Evolutionary conservation across 257 asterid genomes (phyloP).

Genomic region (Scutellaria galericulata): DNA sequence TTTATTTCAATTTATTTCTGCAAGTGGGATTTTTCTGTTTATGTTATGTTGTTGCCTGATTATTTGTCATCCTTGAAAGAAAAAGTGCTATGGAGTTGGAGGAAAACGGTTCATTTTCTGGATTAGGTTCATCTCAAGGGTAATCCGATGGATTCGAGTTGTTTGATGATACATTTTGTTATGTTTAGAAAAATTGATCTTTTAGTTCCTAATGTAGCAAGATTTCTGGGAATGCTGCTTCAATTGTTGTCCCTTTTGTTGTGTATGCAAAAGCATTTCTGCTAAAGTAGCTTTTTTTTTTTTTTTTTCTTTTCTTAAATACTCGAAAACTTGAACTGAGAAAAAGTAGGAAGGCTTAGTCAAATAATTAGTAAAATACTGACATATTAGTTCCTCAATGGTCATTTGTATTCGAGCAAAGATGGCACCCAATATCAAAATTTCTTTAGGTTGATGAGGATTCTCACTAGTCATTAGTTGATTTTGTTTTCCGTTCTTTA

Average conservation of each 20-base stretch:
- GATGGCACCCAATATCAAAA: background rate
- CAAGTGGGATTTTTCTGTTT: slow-evolving; percentile 23
- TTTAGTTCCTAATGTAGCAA: background rate
- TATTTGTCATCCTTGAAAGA: background rate
- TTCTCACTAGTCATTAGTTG: slow-evolving; percentile 6
- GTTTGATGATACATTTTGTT: background rate
- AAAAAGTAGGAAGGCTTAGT: background rate
- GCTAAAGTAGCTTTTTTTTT: background rate
- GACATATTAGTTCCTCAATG: background rate
- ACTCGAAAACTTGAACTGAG: background rate
- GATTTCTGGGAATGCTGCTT: background rate
- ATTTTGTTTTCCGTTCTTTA: slow-evolving; percentile 14
- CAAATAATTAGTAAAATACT: background rate
- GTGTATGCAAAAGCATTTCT: background rate
- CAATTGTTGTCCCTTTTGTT: background rate
- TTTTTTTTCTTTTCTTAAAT: too few relatives aligned
- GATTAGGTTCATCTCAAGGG: slow-evolving; percentile 16
- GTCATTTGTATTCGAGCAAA: background rate
- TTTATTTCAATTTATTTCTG: background rate
- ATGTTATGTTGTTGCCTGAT: slow-evolving; percentile 1
- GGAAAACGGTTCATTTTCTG: background rate
- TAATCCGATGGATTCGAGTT: background rate
- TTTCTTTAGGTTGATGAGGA: slow-evolving; percentile 12
- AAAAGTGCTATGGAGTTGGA: background rate
- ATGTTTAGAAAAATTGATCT: background rate